Percentiles rank a stretch among this genome's conserved stretches.
These are phyloP conservation scores for Astragalus membranaceus DNA, from an alignment of 306 rosid species.

Conservation along the genomic window DNA sequence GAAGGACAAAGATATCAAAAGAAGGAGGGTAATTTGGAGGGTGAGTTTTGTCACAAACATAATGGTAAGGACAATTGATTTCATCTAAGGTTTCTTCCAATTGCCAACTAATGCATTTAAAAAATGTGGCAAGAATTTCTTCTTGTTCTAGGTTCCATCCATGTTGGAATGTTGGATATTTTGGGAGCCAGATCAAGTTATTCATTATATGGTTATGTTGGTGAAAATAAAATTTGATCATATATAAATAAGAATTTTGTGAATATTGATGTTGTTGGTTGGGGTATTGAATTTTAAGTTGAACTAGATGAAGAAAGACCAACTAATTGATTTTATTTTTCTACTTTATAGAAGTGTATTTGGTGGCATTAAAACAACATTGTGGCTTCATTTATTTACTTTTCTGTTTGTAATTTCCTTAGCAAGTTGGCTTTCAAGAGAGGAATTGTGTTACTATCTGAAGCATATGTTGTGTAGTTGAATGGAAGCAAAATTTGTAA, in stretches of 20 bases:
- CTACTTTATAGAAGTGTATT: background rate
- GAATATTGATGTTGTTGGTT: slow-evolving; percentile 36
- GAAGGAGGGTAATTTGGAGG: slow-evolving; percentile 53
- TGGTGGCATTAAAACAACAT: slow-evolving; percentile 17
- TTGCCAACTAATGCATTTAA: slow-evolving; percentile 95
- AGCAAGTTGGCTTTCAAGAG: slow-evolving; percentile 18
- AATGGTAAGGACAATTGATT: slow-evolving; percentile 74
- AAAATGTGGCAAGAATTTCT: slow-evolving; percentile 47
- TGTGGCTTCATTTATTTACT: slow-evolving; percentile 9
- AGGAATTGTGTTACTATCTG: slow-evolving; percentile 26
- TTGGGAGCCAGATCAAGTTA: slow-evolving; percentile 35
- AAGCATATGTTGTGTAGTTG: slow-evolving; percentile 29
- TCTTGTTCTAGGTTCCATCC: slow-evolving; percentile 29
- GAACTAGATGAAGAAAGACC: slow-evolving; percentile 57
- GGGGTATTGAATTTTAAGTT: slow-evolving; percentile 41
- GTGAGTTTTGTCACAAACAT: slow-evolving; percentile 66
- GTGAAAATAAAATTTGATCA: slow-evolving; percentile 2
- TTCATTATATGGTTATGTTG: slow-evolving; percentile 21
- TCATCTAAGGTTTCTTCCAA: slow-evolving; percentile 75
- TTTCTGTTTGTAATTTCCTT: background rate
- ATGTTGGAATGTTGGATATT: slow-evolving; percentile 40
- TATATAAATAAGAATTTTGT: slow-evolving; percentile 18
- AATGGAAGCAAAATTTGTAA: slow-evolving; percentile 20
- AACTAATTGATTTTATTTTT: slow-evolving; percentile 38
- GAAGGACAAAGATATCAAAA: slow-evolving; percentile 48